Conservation (phyloP, 2,329 filamentous ascomycete genomes). For the Bipolaris zeicola region DNA sequence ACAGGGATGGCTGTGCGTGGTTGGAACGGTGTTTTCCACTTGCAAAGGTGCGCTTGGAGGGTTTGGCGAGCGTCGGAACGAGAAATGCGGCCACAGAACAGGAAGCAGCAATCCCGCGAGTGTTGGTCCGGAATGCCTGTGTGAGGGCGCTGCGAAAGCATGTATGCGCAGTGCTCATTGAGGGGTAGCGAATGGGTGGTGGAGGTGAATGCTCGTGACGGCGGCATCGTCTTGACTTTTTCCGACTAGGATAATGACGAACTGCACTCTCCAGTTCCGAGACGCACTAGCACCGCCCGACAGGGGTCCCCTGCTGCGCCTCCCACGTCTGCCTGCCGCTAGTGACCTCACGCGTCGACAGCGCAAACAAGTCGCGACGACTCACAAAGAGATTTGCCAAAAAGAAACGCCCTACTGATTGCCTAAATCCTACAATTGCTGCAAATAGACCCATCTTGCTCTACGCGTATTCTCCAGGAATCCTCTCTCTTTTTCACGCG, state of each 20-base stretch:
- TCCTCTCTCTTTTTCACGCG: neutral
- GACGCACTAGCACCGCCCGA: conserved; percentile 15
- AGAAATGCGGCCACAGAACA: conserved; percentile 43
- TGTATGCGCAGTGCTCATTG: conserved; percentile 48
- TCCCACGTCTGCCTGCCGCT: conserved; percentile 16
- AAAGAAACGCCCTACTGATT: neutral
- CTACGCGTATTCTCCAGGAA: conserved; percentile 1
- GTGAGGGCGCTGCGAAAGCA: conserved; percentile 46
- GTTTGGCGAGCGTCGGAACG: conserved; percentile 37
- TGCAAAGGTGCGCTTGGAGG: conserved; percentile 35
- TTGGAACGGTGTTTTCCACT: conserved; percentile 23
- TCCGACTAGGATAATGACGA: conserved; percentile 31
- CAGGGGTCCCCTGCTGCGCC: conserved; percentile 10
- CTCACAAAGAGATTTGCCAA: neutral
- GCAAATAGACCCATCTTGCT: conserved; percentile 7
- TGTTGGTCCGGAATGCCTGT: conserved; percentile 43
- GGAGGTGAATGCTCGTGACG: conserved; percentile 23
- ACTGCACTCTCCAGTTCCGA: conserved; percentile 16
- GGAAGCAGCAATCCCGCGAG: conserved; percentile 23
- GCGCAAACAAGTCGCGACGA: conserved; percentile 17
- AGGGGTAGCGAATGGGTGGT: conserved; percentile 23
- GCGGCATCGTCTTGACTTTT: conserved; percentile 33
- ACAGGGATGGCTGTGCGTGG: conserved; percentile 3
- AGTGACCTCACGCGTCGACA: conserved; percentile 20
- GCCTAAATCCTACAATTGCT: neutral